These are phyloP conservation scores for Penicillium psychrofluorescens DNA, from an alignment of 495 filamentous ascomycete genomes.

Conservation along the genomic window DNA sequence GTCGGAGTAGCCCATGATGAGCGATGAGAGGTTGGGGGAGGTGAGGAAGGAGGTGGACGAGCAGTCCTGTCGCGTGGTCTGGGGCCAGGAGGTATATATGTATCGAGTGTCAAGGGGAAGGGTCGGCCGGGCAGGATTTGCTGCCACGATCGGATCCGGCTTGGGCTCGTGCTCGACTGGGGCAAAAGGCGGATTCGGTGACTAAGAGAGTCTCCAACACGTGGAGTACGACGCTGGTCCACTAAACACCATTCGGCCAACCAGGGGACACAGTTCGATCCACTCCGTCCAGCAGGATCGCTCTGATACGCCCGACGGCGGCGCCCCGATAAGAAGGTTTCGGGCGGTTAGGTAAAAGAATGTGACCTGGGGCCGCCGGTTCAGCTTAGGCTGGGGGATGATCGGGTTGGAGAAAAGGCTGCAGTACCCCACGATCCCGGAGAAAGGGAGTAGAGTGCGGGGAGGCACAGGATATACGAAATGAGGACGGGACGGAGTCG, in stretches of 20 bases:
- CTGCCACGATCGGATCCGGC: no score
- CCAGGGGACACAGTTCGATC: neutral
- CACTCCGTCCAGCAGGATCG: neutral
- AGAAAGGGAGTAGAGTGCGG: no score
- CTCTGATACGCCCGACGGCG: neutral
- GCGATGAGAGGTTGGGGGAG: neutral
- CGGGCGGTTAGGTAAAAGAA: neutral
- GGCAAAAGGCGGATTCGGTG: constrained; percentile 6
- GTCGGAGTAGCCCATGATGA: constrained; percentile 19
- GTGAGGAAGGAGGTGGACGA: neutral
- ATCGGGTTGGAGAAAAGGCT: no score
- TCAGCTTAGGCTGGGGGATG: no score
- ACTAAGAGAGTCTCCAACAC: constrained; percentile 14
- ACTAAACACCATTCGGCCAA: constrained; percentile 16
- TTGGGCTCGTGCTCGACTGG: neutral
- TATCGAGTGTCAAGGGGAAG: no score
- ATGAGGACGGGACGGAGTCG: no score
- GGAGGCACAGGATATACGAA: no score
- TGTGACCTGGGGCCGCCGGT: no score
- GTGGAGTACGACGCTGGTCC: constrained; percentile 25
- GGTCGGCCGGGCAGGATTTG: no score
- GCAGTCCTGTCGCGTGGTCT: neutral
- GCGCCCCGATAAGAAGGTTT: no score
- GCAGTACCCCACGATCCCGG: no score
- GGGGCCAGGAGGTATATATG: neutral